Conservation (phyloP, 192 early-diverging fungal genomes). For the Linderina pennispora region DNA sequence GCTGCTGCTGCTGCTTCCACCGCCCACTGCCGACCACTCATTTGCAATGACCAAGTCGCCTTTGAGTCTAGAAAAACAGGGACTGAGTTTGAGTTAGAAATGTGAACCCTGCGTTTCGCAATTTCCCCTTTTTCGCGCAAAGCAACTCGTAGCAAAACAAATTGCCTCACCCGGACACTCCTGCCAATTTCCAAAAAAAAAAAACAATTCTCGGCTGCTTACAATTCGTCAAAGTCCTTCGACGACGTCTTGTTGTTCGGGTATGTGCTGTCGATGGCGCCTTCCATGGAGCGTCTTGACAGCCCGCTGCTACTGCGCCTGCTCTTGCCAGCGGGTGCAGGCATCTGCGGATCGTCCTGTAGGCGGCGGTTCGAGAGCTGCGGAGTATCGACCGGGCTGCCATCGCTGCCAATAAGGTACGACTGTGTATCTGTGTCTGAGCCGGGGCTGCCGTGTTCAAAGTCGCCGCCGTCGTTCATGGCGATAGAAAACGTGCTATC, state of each 20-base stretch:
- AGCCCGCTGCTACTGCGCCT: no score
- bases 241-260: conserved; percentile 5
- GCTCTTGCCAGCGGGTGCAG: no score
- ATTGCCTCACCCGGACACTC: no score
- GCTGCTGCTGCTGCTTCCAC: no score
- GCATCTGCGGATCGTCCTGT: no score
- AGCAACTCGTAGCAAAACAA: background rate
- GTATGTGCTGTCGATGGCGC: conserved; percentile 23
- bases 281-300: no score
- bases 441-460: conserved; percentile 34
- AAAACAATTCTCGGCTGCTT: conserved; percentile 1
- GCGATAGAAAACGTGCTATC: background rate
- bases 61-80: conserved; percentile 26
- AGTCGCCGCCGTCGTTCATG: conserved; percentile 30
- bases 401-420: conserved; percentile 8
- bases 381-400: no score
- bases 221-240: conserved; percentile 28
- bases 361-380: no score
- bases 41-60: conserved; percentile 27
- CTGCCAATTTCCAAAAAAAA: no score
- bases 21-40: conserved; percentile 29
- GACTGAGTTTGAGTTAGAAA: no score
- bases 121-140: no score
- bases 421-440: conserved; percentile 19
- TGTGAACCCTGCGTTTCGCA: no score